These are phyloP conservation scores for Allium fistulosum DNA, from an alignment of 106 monocot genomes.

Conservation along the genomic window DNA sequence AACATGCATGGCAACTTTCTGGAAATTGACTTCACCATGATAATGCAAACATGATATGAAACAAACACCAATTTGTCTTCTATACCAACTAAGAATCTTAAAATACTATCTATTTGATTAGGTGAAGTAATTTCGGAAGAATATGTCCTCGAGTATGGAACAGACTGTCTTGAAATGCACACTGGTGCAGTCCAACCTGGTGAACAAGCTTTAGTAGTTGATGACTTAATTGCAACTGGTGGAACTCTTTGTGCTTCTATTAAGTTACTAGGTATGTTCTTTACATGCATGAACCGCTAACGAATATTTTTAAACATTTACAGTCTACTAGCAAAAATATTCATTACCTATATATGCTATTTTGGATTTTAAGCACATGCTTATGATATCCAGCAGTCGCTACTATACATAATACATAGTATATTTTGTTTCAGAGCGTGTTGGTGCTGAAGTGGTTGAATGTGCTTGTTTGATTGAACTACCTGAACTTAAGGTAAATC, in stretches of 20 bases:
- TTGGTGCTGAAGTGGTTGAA: conserved; percentile 22
- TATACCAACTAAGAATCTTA: not conserved
- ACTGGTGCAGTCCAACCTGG: conserved; percentile 25
- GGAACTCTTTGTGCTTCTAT: conserved; percentile 26
- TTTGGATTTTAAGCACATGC: not conserved
- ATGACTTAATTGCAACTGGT: conserved; percentile 33
- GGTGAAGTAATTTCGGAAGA: conserved; percentile 33
- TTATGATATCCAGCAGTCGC: not conserved
- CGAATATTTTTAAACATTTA: no score
- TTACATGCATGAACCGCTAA: not conserved
- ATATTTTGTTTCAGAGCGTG: conserved; percentile 9
- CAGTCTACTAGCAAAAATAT: not conserved
- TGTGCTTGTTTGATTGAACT: conserved; percentile 26
- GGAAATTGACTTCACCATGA: no score
- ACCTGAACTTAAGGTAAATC: conserved; percentile 19
- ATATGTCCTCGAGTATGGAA: conserved; percentile 27
- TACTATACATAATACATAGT: not conserved
- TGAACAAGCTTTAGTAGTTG: conserved; percentile 19
- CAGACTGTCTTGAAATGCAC: conserved; percentile 31
- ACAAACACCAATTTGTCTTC: no score
- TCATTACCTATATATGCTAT: not conserved
- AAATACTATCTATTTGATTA: not conserved
- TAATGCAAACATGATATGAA: no score
- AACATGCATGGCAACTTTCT: no score
- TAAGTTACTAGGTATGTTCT: conserved; percentile 20